These are phyloP conservation scores for Penicillium roqueforti DNA, from an alignment of 495 filamentous ascomycete species.

Conservation along the genomic window DNA sequence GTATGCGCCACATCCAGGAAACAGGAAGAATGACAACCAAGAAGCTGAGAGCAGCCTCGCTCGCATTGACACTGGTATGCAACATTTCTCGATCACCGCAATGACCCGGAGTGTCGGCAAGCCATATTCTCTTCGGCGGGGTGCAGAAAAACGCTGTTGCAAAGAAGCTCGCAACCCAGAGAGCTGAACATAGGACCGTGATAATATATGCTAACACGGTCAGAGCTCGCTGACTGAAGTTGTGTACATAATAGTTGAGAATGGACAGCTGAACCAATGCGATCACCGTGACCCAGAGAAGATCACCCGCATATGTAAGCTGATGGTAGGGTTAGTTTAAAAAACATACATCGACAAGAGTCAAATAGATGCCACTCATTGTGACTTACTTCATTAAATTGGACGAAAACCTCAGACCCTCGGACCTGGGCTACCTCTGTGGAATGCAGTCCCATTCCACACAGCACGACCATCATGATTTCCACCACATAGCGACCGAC, in stretches of 20 bases:
- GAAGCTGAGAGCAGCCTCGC: constrained; percentile 12
- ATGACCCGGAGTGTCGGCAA: constrained; percentile 7
- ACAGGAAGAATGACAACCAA: constrained; percentile 14
- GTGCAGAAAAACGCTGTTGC: constrained; percentile 20
- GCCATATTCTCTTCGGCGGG: constrained; percentile 16
- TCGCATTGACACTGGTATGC: constrained; percentile 9
- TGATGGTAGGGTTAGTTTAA: constrained; percentile 10
- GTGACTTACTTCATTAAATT: constrained; percentile 15
- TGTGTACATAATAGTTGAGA: constrained; percentile 19
- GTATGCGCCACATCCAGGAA: constrained; percentile 6
- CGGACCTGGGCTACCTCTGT: constrained; percentile 14
- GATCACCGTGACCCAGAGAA: constrained; percentile 17
- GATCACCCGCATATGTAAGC: constrained; percentile 21
- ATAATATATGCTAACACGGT: constrained; percentile 10
- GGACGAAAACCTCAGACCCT: constrained; percentile 12
- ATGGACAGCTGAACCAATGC: constrained; percentile 19
- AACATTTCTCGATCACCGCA: constrained; percentile 17
- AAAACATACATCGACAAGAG: not conserved
- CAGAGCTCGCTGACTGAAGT: constrained; percentile 8
- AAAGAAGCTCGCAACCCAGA: constrained; percentile 17
- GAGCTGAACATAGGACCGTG: constrained; percentile 13
- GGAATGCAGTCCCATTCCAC: constrained; percentile 21
- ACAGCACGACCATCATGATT: constrained; percentile 16
- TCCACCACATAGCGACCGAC: constrained; percentile 22
- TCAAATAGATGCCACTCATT: not conserved